Conservation (phyloP, 2,329 filamentous ascomycete species). For the Orbilia blumenaviensis region DNA sequence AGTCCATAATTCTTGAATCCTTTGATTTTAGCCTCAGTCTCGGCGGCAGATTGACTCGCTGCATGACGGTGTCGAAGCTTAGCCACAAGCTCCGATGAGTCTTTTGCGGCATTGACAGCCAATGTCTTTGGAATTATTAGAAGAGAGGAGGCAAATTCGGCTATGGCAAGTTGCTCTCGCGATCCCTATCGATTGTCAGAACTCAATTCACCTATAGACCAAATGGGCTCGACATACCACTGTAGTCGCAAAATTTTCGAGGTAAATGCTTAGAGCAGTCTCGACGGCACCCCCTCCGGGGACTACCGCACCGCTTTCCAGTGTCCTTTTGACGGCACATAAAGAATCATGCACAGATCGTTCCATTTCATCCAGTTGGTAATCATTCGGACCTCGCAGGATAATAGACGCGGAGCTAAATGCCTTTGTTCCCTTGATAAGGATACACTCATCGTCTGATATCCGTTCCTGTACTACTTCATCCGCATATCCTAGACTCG, state of each 20-base stretch:
- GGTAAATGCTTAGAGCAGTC: constrained; percentile 98
- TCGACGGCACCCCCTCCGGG: constrained; percentile 96
- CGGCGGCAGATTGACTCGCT: constrained; percentile 87
- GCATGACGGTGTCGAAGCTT: constrained; percentile 95
- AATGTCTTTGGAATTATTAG: constrained; percentile 96
- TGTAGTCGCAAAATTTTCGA: constrained; percentile 97
- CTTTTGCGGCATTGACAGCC: constrained; percentile 95
- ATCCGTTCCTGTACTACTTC: constrained; percentile 98
- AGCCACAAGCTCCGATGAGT: constrained; percentile 91
- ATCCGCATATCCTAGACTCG: constrained; percentile 87
- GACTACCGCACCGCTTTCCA: constrained; percentile 96
- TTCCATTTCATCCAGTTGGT: constrained; percentile 98
- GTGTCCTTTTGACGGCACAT: constrained; percentile 93
- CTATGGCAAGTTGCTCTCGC: constrained; percentile 95
- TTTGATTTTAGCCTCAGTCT: constrained; percentile 90
- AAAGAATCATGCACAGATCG: constrained; percentile 96
- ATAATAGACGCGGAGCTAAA: constrained; percentile 96
- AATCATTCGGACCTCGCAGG: constrained; percentile 94
- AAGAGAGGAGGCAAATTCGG: constrained; percentile 93
- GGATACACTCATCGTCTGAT: constrained; percentile 97
- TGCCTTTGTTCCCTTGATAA: constrained; percentile 93
- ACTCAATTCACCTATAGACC: neutral
- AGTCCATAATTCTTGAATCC: constrained; percentile 98
- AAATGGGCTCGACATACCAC: constrained; percentile 69
- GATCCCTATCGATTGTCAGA: constrained; percentile 69